Base-by-base conservation (phyloP, 768 basidiomycete genomes). In the Tulasnella sp. region DNA sequence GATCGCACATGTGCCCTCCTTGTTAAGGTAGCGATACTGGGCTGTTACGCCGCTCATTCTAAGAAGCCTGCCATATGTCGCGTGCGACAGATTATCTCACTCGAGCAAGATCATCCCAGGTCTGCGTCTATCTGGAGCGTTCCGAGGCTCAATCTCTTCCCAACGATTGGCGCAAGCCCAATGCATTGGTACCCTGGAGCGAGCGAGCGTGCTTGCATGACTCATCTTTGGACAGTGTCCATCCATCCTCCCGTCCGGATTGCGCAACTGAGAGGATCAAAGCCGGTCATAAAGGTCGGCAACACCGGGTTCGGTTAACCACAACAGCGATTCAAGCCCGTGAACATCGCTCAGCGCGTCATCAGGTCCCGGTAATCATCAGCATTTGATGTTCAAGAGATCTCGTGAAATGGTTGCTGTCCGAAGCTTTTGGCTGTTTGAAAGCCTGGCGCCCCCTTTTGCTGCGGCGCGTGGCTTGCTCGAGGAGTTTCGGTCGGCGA, bases 401-500 rank as follows among this genome's bases (percentile, higher is more conserved):
- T 18, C 15, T 67, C 29, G 29, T 29, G 26, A 11, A 67, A 9
- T 67, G 61, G 61, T n/a, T 26, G 61, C 61, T 29, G 61, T 29
- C 29, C 61, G 61, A 67, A 67, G 29, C 57, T 29, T 15, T 51
- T n/a, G 51, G 23, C n/a, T 51, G 51, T n/a, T 6, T n/a, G 6
- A 5, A 67, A 29, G 26, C 1, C 61, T 35, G 0, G 61, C 61
- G 6, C 29, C 32, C 61, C 32, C 13, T 20, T 15, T 5, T 67
- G 61, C 61, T 23, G 61, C 61, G 61, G 23, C 32, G 61, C 61
- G 61, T 67, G 61, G 61, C 61, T 67, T 67, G 61, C 61, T 67
- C 61, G 61, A 26, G 61, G 61, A 67, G 29, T 0, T 26, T 26
- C 32, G 26, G 16, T 26, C 61, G 61, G 23, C 13, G 61, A 67